Evolutionary conservation across 2,329 filamentous ascomycete species (phyloP).

Genomic region (Aspergillus flavus): DNA sequence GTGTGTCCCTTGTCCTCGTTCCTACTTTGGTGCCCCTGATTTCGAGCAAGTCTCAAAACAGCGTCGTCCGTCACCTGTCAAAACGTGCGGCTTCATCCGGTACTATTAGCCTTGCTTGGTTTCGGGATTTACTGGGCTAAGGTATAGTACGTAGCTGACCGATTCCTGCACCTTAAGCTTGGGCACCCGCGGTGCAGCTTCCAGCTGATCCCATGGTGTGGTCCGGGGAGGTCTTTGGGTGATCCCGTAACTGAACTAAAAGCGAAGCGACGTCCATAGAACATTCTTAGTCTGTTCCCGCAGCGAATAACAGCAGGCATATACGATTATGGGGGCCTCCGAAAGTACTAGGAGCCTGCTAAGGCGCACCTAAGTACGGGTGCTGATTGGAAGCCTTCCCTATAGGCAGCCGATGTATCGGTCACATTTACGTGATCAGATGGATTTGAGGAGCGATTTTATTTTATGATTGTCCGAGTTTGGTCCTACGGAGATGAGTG

Average conservation of each 20-base stretch:
- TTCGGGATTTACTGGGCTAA: neutral
- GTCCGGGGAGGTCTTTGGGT: constrained; percentile 13
- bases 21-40: neutral
- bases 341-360: constrained; percentile 9
- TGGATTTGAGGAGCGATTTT: neutral
- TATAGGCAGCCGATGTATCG: neutral
- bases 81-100: constrained; percentile 1
- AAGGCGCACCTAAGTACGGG: neutral
- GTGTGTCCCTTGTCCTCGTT: neutral
- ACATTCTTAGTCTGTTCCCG: constrained; percentile 25
- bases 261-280: constrained; percentile 19
- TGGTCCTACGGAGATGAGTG: constrained; percentile 1
- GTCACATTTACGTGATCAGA: constrained; percentile 5
- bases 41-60: neutral
- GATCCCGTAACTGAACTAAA: constrained; percentile 19
- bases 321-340: neutral
- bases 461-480: constrained; percentile 1
- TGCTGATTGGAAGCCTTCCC: constrained; percentile 9
- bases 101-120: constrained; percentile 2
- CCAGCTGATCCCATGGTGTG: constrained; percentile 16
- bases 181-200: constrained; percentile 4
- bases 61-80: constrained; percentile 14
- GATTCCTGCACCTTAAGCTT: constrained; percentile 6
- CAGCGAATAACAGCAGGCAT: constrained; percentile 6
- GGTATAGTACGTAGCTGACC: neutral